Base-by-base conservation (phyloP, 108 stramenopile species). In the Poteriospumella lacustris region DNA sequence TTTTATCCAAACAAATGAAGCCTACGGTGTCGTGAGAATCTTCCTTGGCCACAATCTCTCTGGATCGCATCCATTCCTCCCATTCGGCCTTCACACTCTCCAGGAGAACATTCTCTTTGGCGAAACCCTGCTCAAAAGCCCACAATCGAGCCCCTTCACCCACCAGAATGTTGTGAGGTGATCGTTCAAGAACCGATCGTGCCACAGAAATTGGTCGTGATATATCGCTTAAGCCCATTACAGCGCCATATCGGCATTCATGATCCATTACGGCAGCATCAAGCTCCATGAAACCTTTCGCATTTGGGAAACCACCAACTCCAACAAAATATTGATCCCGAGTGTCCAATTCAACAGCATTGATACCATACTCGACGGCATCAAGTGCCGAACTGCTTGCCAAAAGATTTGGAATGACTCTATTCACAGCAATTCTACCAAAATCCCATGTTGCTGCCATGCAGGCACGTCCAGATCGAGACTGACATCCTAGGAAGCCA, bases 221-320 rank as follows among this genome's bases (percentile, higher is more conserved):
- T 38, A 82, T 80, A 72, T 68, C 12, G 77, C 67, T 64, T 9
- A 83, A 28, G 1, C 78, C 78, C 75, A 76, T 39, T 1, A 83
- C 82, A 1, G 81, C 82, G 44, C 82, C 82, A 28, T 83, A 83
- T 1, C 73, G 40, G 1, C 43, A 19, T 33, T 59, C 39, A 24
- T 81, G 81, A 5, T 79, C 78, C 82, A 83, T 83, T 0, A 83
- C 78, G 3, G 82, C 82, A 76, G 82, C 81, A 69, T 83, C 82
- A 41, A 83, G 40, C 40, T 83, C 82, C 82, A 83, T 83, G 0
- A 75, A 28, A 19, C 81, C 81, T 9, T 81, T 43, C 1, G 81
- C 38, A 58, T 83, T 83, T 43, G 82, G 82, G 38, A 82, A 60
- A 39, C 82, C 82, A 31, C 82, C 82, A 3, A 79, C 62, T 3